Conservation (phyloP, 2,329 filamentous ascomycete genomes). For the Penicillium sp. region DNA sequence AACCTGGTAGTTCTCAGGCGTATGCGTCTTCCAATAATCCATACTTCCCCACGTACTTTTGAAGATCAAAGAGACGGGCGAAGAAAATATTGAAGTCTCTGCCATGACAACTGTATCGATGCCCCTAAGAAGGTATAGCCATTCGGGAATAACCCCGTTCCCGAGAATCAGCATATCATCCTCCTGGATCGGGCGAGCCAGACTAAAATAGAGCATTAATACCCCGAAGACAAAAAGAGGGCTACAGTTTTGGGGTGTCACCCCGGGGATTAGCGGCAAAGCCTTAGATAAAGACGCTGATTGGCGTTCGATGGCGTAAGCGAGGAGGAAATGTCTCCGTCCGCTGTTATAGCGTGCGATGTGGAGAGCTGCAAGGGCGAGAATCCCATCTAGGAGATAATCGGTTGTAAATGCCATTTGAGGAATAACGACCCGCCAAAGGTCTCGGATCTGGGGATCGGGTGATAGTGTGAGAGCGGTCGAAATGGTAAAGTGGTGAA, state of each 20-base stretch:
- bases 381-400: slow-evolving; percentile 1
- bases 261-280: background rate
- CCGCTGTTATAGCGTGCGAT: slow-evolving; percentile 1
- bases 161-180: background rate
- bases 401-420: slow-evolving; percentile 1
- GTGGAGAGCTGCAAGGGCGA: slow-evolving; percentile 2
- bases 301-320: slow-evolving; percentile 1
- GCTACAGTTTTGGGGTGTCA: background rate
- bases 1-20: background rate
- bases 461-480: background rate
- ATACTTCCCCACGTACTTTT: slow-evolving; percentile 2
- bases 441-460: background rate
- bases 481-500: slow-evolving; percentile 2
- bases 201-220: background rate
- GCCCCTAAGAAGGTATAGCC: background rate
- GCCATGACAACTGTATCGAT: slow-evolving; percentile 1
- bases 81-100: background rate
- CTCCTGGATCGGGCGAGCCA: slow-evolving; percentile 1
- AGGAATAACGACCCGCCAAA: background rate
- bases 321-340: background rate
- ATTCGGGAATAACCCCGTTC: background rate
- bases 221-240: slow-evolving; percentile 1
- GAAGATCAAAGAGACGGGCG: slow-evolving; percentile 1
- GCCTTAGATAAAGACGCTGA: background rate
- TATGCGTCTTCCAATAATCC: slow-evolving; percentile 2